These are phyloP conservation scores for Coleophoma cylindrospora DNA, from an alignment of 2,329 filamentous ascomycete genomes.

Conservation along the genomic window DNA sequence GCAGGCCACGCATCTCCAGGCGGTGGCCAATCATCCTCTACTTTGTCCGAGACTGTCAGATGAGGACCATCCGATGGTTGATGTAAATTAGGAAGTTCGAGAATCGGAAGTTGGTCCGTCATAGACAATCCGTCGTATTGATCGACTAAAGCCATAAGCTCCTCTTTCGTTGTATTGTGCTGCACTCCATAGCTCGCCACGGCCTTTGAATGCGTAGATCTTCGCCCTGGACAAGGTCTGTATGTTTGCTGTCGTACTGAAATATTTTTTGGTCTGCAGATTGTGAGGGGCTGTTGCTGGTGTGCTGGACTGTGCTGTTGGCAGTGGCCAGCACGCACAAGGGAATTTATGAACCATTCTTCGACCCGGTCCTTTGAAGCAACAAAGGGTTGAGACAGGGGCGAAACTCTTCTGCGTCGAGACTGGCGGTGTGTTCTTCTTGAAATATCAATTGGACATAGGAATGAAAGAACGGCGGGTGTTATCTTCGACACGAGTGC, in stretches of 20 bases:
- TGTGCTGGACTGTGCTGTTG: constrained; percentile 16
- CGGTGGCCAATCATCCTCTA: constrained; percentile 36
- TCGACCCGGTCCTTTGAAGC: constrained; percentile 16
- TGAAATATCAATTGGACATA: constrained; percentile 19
- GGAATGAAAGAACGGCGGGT: constrained; percentile 25
- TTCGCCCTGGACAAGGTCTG: too few relatives aligned
- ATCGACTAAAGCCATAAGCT: constrained; percentile 49
- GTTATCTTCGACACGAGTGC: constrained; percentile 40
- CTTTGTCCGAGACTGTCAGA: constrained; percentile 43
- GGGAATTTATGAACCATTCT: constrained; percentile 26
- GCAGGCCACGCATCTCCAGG: constrained; percentile 22
- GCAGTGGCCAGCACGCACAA: constrained; percentile 23
- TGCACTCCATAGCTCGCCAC: not conserved
- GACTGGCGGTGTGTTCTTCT: constrained; percentile 4
- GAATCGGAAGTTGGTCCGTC: constrained; percentile 46
- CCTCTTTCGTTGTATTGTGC: constrained; percentile 29
- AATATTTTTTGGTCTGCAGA: constrained; percentile 14
- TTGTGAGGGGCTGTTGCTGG: constrained; percentile 5
- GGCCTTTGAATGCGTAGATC: too few relatives aligned
- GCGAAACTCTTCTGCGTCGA: not conserved
- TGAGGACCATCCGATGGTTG: constrained; percentile 44
- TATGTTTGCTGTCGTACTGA: not conserved
- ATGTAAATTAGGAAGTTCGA: constrained; percentile 47
- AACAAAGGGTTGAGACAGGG: constrained; percentile 5
- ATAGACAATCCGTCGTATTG: constrained; percentile 41